These are phyloP conservation scores for Scleromitrula shiraiana DNA, from an alignment of 2,329 filamentous ascomycete species.

Conservation along the genomic window DNA sequence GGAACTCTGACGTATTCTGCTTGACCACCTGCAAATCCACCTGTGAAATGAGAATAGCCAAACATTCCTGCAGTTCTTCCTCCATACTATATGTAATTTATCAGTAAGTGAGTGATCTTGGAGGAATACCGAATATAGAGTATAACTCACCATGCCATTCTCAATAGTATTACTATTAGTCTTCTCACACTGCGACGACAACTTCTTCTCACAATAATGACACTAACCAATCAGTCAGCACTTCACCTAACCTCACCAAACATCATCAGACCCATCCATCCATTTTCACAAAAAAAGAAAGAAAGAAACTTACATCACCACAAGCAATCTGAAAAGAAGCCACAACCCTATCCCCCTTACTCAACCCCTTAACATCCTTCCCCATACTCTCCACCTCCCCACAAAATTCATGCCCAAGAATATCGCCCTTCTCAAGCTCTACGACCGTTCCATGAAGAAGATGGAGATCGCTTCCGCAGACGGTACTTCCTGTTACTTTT, in stretches of 20 bases:
- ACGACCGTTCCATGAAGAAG: conserved; percentile 33
- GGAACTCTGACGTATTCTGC: conserved; percentile 82
- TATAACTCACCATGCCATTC: conserved; percentile 48
- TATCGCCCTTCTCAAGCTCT: conserved; percentile 43
- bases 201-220: conserved; percentile 70
- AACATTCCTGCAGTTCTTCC: conserved; percentile 67
- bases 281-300: no score
- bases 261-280: conserved; percentile 24
- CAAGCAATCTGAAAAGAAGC: conserved; percentile 81
- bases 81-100: conserved; percentile 49
- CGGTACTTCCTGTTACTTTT: conserved; percentile 50
- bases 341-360: conserved; percentile 63
- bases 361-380: conserved; percentile 42
- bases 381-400: conserved; percentile 43
- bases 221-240: conserved; percentile 38
- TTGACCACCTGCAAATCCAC: conserved; percentile 81
- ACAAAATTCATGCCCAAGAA: conserved; percentile 47
- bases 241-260: no score
- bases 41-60: conserved; percentile 71
- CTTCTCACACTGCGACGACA: conserved; percentile 71
- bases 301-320: conserved; percentile 43
- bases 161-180: conserved; percentile 67
- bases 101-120: not conserved
- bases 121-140: not conserved
- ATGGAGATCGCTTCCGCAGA: conserved; percentile 33